Evolutionary conservation across 2,329 filamentous ascomycete species (phyloP).

Genomic region (Myrmaecium sp.): DNA sequence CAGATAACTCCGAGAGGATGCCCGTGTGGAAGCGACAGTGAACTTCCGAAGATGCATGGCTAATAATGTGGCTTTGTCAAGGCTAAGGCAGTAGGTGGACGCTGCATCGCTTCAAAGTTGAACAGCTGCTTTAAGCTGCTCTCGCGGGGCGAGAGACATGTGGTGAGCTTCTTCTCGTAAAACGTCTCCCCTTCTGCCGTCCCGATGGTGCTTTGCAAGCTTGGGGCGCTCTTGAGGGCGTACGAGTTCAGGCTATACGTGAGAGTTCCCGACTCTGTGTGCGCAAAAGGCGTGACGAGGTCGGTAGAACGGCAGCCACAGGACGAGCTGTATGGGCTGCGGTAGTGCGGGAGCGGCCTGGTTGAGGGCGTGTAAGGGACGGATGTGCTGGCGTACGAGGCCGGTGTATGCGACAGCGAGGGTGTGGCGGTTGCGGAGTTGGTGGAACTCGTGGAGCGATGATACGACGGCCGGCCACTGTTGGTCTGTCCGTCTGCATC

Average conservation of each 20-base stretch:
- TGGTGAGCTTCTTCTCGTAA: constrained; percentile 17
- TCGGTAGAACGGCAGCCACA: constrained; percentile 26
- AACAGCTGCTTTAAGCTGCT: constrained; percentile 21
- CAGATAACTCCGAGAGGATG: no score
- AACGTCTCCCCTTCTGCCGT: constrained; percentile 20
- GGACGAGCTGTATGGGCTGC: constrained; percentile 20
- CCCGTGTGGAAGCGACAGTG: no score
- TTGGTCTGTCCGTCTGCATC: constrained; percentile 11
- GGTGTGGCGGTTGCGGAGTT: constrained; percentile 22
- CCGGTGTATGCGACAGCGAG: constrained; percentile 29
- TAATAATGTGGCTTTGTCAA: no score
- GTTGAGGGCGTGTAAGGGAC: constrained; percentile 22
- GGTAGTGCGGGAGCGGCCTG: constrained; percentile 22
- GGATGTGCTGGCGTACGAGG: constrained; percentile 28
- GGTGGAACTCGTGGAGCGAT: constrained; percentile 17
- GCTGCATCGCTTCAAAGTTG: constrained; percentile 8
- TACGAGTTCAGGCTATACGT: constrained; percentile 18
- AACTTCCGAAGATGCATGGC: no score
- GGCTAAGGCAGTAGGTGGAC: constrained; percentile 3
- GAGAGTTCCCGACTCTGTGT: constrained; percentile 9
- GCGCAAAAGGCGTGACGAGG: constrained; percentile 24
- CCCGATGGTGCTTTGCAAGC: constrained; percentile 16
- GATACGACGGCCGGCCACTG: constrained; percentile 16
- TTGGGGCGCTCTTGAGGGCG: constrained; percentile 16
- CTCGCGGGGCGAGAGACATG: constrained; percentile 17